Conservation (phyloP, 148 eudicot species). For the Amaranthus palmeri region DNA sequence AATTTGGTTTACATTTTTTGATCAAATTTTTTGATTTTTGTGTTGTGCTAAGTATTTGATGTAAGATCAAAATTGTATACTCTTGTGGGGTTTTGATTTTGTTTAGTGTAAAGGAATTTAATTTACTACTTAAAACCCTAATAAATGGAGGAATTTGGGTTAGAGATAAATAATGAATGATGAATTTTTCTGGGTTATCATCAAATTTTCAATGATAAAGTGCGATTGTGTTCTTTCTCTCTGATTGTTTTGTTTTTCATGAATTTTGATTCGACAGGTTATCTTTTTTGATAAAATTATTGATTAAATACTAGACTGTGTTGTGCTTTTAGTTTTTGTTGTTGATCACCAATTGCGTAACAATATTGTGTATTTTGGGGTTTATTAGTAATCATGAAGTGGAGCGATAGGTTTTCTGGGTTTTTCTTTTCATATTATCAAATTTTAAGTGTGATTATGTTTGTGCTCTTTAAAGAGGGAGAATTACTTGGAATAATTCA, state of each 20-base stretch:
- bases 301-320: not conserved
- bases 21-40: not conserved
- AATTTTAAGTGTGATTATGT: too few relatives aligned
- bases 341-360: not conserved
- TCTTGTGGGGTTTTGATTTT: not conserved
- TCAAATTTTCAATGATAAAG: not conserved
- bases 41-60: not conserved
- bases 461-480: too few relatives aligned
- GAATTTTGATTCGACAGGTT: not conserved
- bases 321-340: not conserved
- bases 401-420: not conserved
- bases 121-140: constrained; percentile 16
- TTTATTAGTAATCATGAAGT: too few relatives aligned
- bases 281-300: not conserved
- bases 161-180: not conserved
- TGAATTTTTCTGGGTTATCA: not conserved
- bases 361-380: too few relatives aligned
- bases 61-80: not conserved
- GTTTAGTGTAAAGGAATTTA: not conserved
- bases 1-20: not conserved
- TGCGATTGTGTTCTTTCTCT: not conserved
- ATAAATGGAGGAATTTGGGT: too few relatives aligned
- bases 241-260: not conserved
- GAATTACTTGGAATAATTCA: too few relatives aligned
- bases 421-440: not conserved